Conservation (phyloP, 2,329 filamentous ascomycete genomes). For the Xylogone sp. region DNA sequence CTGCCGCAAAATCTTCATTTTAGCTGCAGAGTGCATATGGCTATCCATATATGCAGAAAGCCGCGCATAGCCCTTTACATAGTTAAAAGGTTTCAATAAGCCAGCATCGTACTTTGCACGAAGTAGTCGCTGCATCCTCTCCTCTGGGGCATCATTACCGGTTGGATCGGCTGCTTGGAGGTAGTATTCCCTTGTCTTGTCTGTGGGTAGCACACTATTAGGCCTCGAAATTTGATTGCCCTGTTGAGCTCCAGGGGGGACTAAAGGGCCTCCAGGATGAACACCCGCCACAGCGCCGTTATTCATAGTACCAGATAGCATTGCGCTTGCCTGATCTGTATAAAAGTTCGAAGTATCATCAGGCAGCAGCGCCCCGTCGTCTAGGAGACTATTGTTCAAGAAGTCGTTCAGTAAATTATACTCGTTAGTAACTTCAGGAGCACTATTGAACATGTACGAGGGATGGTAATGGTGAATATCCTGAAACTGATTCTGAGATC, state of each 20-base stretch:
- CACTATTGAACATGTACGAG: constrained; percentile 91
- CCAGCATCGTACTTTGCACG: constrained; percentile 96
- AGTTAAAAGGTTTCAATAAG: constrained; percentile 94
- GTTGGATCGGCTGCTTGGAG: constrained; percentile 94
- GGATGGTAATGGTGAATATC: constrained; percentile 94
- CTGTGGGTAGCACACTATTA: constrained; percentile 52
- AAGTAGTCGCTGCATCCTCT: constrained; percentile 91
- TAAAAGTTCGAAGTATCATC: constrained; percentile 63
- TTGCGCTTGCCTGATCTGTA: constrained; percentile 48
- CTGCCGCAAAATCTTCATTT: constrained; percentile 87
- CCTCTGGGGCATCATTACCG: constrained; percentile 80
- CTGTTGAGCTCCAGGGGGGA: constrained; percentile 33
- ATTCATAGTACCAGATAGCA: constrained; percentile 44
- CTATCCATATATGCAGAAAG: constrained; percentile 89
- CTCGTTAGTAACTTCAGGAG: constrained; percentile 93
- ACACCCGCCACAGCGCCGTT: constrained; percentile 30
- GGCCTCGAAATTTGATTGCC: constrained; percentile 58
- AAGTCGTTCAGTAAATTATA: constrained; percentile 97
- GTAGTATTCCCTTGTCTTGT: constrained; percentile 82
- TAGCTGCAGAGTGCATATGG: constrained; percentile 76
- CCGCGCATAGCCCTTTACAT: constrained; percentile 91
- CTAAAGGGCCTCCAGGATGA: constrained; percentile 26
- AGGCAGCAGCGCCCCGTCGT: constrained; percentile 71
- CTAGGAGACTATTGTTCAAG: constrained; percentile 83
- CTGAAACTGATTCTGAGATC: constrained; percentile 74